Evolutionary conservation across 2,329 filamentous ascomycete species (phyloP).

Genomic region (Trichoderma sp.): DNA sequence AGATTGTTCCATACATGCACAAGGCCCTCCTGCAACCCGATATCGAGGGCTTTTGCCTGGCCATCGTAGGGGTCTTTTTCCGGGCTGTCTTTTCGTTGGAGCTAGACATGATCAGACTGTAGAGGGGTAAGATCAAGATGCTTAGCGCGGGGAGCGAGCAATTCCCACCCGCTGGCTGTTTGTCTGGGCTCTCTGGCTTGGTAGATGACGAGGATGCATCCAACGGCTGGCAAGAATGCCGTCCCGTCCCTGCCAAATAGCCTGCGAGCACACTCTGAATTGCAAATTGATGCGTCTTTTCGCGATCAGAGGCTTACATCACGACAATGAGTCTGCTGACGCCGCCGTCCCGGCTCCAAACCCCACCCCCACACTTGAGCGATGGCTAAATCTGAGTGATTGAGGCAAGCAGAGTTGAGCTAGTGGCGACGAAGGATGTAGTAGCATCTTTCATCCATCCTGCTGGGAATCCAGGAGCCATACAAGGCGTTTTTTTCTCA

Average conservation of each 20-base stretch:
- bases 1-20: slow-evolving; percentile 7
- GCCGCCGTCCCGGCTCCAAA: not conserved
- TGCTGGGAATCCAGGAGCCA: not conserved
- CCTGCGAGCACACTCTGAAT: not conserved
- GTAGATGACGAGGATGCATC: not conserved
- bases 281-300: not conserved
- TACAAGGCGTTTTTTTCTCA: not conserved
- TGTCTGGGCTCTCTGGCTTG: not conserved
- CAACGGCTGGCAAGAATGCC: not conserved
- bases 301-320: slow-evolving; percentile 8
- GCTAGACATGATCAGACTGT: not conserved
- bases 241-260: not conserved
- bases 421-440: not conserved
- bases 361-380: slow-evolving; percentile 12
- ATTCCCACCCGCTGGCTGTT: no score
- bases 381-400: slow-evolving; percentile 8
- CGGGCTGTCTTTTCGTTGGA: not conserved
- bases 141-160: not conserved
- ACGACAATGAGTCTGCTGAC: slow-evolving; percentile 13
- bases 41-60: not conserved
- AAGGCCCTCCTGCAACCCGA: not conserved
- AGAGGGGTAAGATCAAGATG: not conserved
- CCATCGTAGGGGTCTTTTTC: not conserved
- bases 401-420: not conserved
- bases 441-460: not conserved